Percentiles rank a stretch among this genome's conserved stretches.
Evolutionary conservation across 331 rosid genomes (phyloP).

Genomic region (Rhamnella rubrinervis): DNA sequence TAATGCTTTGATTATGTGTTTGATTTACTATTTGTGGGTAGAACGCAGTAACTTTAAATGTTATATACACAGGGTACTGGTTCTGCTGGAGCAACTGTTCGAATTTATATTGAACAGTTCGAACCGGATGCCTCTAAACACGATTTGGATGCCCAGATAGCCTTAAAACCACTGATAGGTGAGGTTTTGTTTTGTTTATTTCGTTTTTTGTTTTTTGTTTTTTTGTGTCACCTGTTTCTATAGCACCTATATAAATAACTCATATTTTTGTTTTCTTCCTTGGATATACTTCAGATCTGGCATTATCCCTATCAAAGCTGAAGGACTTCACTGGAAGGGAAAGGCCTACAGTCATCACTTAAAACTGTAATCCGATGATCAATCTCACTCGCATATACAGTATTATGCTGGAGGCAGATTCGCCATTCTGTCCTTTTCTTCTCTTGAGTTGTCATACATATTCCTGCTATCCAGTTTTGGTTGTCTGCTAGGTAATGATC

Average conservation of each 20-base stretch:
- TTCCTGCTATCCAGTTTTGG: slow-evolving; percentile 30
- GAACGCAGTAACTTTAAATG: slow-evolving; percentile 2
- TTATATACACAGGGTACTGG: slow-evolving; percentile 78
- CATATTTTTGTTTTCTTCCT: neutral
- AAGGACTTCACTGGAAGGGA: slow-evolving; percentile 94
- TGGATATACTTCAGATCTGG: slow-evolving; percentile 65
- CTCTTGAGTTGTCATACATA: slow-evolving; percentile 13
- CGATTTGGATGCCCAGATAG: slow-evolving; percentile 80
- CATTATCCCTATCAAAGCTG: slow-evolving; percentile 74
- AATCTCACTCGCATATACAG: slow-evolving; percentile 1
- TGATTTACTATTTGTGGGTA: neutral
- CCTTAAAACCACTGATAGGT: slow-evolving; percentile 90
- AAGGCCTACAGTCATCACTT: slow-evolving; percentile 96
- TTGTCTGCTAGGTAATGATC: slow-evolving; percentile 18
- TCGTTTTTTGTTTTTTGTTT: no score
- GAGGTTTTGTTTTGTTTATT: no score
- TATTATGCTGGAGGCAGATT: slow-evolving; percentile 29
- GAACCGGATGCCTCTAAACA: slow-evolving; percentile 81
- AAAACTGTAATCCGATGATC: slow-evolving; percentile 25
- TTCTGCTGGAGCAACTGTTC: slow-evolving; percentile 93
- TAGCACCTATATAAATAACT: neutral
- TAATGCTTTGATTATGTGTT: neutral
- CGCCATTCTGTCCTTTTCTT: slow-evolving; percentile 14
- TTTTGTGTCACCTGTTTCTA: slow-evolving; percentile 4
- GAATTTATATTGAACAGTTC: slow-evolving; percentile 90